Conservation (phyloP, 2,329 filamentous ascomycete genomes). For the Sclerotinia borealis region DNA sequence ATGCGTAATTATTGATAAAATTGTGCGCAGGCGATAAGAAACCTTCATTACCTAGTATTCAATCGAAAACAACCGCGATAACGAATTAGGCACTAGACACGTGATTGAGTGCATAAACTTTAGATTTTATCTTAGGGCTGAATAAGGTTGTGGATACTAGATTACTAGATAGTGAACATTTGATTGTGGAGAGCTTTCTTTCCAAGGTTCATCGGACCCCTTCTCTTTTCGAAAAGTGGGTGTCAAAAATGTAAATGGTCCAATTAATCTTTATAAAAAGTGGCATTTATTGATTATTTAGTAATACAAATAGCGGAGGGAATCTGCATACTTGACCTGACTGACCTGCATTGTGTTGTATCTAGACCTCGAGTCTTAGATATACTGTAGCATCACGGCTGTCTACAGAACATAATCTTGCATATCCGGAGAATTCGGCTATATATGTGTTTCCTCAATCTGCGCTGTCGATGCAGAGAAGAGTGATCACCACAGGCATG, state of each 20-base stretch:
- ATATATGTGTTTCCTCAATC: neutral
- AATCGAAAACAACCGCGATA: neutral
- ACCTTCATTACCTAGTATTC: neutral
- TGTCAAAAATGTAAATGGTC: neutral
- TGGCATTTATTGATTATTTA: neutral
- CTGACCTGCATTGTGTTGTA: neutral
- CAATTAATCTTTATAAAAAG: neutral
- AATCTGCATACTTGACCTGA: neutral
- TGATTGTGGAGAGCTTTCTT: neutral
- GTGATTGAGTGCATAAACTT: neutral
- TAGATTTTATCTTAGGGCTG: neutral
- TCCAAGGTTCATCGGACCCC: neutral
- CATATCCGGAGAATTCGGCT: conserved; percentile 6
- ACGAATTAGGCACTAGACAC: neutral
- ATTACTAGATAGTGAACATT: too few species aligned
- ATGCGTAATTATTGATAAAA: too few species aligned
- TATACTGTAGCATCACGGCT: too few species aligned
- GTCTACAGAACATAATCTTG: neutral
- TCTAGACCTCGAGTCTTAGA: too few species aligned
- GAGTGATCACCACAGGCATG: conserved; percentile 7
- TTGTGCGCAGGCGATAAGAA: conserved; percentile 2
- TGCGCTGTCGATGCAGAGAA: neutral
- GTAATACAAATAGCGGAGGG: neutral
- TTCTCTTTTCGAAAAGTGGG: neutral
- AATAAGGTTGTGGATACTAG: neutral